Conservation (phyloP, 139 green algal genomes). For the Zygnema cylindricum region DNA sequence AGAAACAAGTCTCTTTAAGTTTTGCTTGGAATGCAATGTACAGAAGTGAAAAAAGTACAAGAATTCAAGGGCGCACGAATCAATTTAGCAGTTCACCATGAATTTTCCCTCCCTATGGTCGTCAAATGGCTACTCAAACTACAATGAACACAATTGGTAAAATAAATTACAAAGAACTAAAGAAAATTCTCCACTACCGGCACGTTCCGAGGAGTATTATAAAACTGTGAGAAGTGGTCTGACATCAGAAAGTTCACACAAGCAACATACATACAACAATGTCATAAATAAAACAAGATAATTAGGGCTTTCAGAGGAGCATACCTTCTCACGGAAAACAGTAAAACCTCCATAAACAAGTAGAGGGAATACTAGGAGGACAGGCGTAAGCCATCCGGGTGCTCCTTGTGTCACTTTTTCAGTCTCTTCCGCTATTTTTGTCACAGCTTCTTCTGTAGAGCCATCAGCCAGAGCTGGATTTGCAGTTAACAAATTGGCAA, state of each 20-base stretch:
- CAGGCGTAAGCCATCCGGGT: conserved; percentile 13
- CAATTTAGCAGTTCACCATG: conserved; percentile 30
- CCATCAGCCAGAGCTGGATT: background rate
- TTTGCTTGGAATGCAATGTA: background rate
- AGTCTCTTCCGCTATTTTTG: background rate
- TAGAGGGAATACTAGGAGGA: conserved; percentile 9
- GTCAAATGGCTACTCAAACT: background rate
- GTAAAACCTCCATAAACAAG: conserved; percentile 10
- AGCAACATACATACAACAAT: background rate
- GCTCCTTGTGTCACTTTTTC: background rate
- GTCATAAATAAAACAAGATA: background rate
- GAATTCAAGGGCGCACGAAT: background rate
- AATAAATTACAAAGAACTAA: background rate
- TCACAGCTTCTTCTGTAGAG: background rate
- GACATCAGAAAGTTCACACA: background rate
- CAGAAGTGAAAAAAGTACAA: background rate
- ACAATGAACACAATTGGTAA: background rate
- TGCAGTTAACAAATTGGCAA: too few species aligned
- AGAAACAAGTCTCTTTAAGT: background rate
- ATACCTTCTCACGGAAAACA: conserved; percentile 34
- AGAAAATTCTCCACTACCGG: background rate
- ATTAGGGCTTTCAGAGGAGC: background rate
- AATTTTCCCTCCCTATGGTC: too few species aligned
- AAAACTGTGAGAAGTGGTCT: background rate
- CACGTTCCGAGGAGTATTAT: background rate